Base-by-base conservation (phyloP, 2,329 filamentous ascomycete species). In the Orbilia javanica region DNA sequence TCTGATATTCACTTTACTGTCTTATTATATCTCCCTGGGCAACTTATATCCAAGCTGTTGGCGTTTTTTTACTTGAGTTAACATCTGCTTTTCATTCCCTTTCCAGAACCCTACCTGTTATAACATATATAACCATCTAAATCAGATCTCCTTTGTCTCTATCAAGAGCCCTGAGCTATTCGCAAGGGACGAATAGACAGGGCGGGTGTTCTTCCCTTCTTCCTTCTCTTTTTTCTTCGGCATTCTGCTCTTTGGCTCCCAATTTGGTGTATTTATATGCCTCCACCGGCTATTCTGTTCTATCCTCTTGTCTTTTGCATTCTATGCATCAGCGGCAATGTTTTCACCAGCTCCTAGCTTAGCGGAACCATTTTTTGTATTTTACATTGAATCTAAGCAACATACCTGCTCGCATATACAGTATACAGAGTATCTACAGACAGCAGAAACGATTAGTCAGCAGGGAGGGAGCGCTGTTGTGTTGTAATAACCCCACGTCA, bases 401-500 rank as follows among this genome's bases (percentile, higher is more conserved):
- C n/a, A n/a, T n/a, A n/a, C n/a, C n/a, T n/a, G n/a, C n/a, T n/a
- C n/a, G n/a, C n/a, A n/a, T n/a, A n/a, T n/a, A n/a, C n/a, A n/a
- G n/a, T n/a, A n/a, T n/a, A n/a, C n/a, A n/a, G n/a, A n/a, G n/a
- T n/a, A n/a, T n/a, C n/a, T n/a, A n/a, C n/a, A n/a, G n/a, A n/a
- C n/a, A n/a, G n/a, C n/a, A n/a, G n/a, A n/a, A n/a, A n/a, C n/a
- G 63, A 25, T 63, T 52, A 74, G 63, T 76, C 53, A 76, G 64
- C 72, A 50, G 18, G 8, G 18, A 8, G 22, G 25, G 13, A 13
- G 46, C 20, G 65, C 60, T 76, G 72, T 55, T 66, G 69, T 42
- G 69, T 73, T 73, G 64, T 50, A 55, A 69, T 63, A 76, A 69
- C 72, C 72, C 72, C 72, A 76, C 72, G 72, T 76, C 72, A 69